Conservation (phyloP, 1,284 basidiomycete species). For the Moesziomyces sp. region DNA sequence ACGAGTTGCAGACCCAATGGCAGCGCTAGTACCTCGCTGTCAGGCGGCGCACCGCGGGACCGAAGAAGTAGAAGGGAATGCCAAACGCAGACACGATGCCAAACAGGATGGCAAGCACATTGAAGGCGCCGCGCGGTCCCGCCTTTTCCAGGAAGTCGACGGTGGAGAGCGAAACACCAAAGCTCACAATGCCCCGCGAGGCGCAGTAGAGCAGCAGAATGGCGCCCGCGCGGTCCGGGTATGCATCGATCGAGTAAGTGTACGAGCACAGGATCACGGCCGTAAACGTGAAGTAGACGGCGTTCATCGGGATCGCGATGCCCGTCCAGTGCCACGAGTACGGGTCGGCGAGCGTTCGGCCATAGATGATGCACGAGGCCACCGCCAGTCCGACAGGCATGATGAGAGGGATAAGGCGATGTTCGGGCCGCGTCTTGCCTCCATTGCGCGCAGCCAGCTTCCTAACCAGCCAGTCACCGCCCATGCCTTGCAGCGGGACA, state of each 20-base stretch:
- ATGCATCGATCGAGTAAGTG: slow-evolving; percentile 5
- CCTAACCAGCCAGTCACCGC: slow-evolving; percentile 4
- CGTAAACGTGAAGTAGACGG: slow-evolving; percentile 4
- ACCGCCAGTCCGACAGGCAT: slow-evolving; percentile 2
- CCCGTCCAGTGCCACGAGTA: slow-evolving; percentile 2
- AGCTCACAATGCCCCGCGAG: slow-evolving; percentile 3
- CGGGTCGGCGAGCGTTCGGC: slow-evolving; percentile 2
- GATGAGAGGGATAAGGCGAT: slow-evolving; percentile 5
- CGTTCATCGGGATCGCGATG: slow-evolving; percentile 1
- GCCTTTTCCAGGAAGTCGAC: slow-evolving; percentile 3
- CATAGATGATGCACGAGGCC: slow-evolving; percentile 4
- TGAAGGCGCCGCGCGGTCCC: slow-evolving; percentile 1
- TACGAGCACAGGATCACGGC: slow-evolving; percentile 2
- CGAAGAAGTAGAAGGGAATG: slow-evolving; percentile 8
- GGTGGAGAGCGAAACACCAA: slow-evolving; percentile 1
- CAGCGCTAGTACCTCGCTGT: slow-evolving; percentile 1
- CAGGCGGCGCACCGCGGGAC: slow-evolving; percentile 5
- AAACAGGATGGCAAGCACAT: slow-evolving; percentile 7
- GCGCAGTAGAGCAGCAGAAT: slow-evolving; percentile 7
- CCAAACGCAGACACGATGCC: slow-evolving; percentile 4
- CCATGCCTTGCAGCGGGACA: slow-evolving; percentile 2
- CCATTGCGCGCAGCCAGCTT: slow-evolving; percentile 2
- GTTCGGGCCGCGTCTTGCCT: slow-evolving; percentile 4
- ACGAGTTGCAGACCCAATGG: background rate
- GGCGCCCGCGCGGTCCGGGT: background rate